A percentile compares a stretch with the other conserved stretches of the same genome.
Conservation (phyloP, 345 rosid genomes). For the Draba incana region DNA sequence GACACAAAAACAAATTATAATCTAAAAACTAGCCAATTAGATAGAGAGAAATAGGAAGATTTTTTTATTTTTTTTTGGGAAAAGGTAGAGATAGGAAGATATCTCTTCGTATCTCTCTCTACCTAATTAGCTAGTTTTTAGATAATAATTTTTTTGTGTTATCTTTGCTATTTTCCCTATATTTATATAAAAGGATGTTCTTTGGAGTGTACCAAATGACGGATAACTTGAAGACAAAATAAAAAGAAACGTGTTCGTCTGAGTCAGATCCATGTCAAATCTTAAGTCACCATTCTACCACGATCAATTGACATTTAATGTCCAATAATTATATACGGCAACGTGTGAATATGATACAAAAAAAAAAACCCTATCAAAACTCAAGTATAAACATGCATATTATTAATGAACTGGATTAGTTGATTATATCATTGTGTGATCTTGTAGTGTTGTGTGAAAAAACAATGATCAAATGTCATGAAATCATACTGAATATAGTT, state of each 20-base stretch:
- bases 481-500: no score
- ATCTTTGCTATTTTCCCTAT: no score
- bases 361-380: no score
- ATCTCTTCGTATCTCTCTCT: no score
- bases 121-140: no score
- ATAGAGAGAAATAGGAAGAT: no score
- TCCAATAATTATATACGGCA: neutral
- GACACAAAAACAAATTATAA: no score
- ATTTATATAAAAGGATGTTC: neutral
- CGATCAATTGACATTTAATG: neutral
- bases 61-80: no score
- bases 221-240: conserved; percentile 23
- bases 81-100: no score
- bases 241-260: conserved; percentile 21
- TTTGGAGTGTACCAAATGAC: conserved; percentile 18
- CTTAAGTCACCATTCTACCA: conserved; percentile 1
- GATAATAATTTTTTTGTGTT: no score
- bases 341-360: neutral
- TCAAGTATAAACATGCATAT: neutral
- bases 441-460: neutral
- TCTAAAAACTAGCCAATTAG: no score
- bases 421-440: neutral
- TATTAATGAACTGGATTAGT: neutral
- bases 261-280: conserved; percentile 39
- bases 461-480: neutral